Conservation (phyloP, 2,329 filamentous ascomycete genomes). For the Aspergillus udagawae region DNA sequence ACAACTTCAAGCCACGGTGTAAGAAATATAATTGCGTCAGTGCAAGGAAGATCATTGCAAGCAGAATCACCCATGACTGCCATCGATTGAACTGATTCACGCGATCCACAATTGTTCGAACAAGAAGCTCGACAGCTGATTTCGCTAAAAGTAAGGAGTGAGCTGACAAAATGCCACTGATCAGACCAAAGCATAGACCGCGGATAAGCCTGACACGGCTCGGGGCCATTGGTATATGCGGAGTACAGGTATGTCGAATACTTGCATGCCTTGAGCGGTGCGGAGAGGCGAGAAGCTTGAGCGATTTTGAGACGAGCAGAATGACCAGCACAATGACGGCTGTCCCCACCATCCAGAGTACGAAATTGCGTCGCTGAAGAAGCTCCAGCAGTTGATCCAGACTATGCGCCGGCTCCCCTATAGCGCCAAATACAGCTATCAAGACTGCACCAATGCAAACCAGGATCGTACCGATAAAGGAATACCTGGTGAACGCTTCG, state of each 20-base stretch:
- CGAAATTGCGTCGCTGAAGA: constrained; percentile 68
- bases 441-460: constrained; percentile 85
- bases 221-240: constrained; percentile 40
- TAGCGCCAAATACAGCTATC: constrained; percentile 90
- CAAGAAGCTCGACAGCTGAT: constrained; percentile 89
- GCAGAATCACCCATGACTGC: constrained; percentile 88
- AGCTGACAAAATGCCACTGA: constrained; percentile 89
- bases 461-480: constrained; percentile 81
- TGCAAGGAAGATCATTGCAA: constrained; percentile 75
- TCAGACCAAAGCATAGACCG: constrained; percentile 81
- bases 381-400: constrained; percentile 75
- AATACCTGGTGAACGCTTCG: constrained; percentile 92
- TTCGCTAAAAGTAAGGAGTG: constrained; percentile 93
- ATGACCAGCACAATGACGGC: constrained; percentile 67
- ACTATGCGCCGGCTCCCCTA: constrained; percentile 87
- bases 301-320: constrained; percentile 53
- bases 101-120: constrained; percentile 77
- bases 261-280: constrained; percentile 28
- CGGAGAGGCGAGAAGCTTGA: constrained; percentile 37
- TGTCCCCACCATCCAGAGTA: constrained; percentile 85
- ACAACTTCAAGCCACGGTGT: constrained; percentile 86
- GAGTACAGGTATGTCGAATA: constrained; percentile 44
- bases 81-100: constrained; percentile 93
- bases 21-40: constrained; percentile 92
- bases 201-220: constrained; percentile 69